These are phyloP conservation scores for Penicillium ochrochloron DNA, from an alignment of 495 filamentous ascomycete genomes.

Conservation along the genomic window DNA sequence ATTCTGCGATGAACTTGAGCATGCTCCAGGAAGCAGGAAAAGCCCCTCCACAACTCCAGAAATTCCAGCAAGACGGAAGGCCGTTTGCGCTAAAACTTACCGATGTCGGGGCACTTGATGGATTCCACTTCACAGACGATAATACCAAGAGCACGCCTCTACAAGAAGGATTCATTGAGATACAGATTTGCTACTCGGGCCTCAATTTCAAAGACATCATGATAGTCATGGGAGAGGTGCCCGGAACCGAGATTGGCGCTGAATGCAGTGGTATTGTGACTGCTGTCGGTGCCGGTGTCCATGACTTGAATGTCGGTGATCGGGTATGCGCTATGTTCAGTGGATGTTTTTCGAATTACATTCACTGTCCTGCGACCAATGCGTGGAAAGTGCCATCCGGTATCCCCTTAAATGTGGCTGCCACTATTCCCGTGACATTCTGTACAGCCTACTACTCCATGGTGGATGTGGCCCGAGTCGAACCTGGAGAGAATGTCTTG, in stretches of 20 bases:
- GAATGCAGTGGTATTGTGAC: conserved; percentile 43
- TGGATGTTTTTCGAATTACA: conserved; percentile 38
- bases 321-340: conserved; percentile 55
- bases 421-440: conserved; percentile 63
- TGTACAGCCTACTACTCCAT: conserved; percentile 64
- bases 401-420: conserved; percentile 57
- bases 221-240: conserved; percentile 42
- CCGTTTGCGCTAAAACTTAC: conserved; percentile 30
- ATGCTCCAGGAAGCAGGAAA: conserved; percentile 29
- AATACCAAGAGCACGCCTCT: conserved; percentile 16
- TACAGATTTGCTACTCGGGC: conserved; percentile 35
- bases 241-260: conserved; percentile 30
- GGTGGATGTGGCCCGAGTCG: conserved; percentile 37
- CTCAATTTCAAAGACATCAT: conserved; percentile 49
- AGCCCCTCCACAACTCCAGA: conserved; percentile 29
- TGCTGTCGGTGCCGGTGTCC: conserved; percentile 49
- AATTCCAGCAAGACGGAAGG: conserved; percentile 34
- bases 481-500: conserved; percentile 58
- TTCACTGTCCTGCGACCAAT: conserved; percentile 31
- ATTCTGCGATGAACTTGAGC: conserved; percentile 31
- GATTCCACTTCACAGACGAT: conserved; percentile 43
- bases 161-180: conserved; percentile 34
- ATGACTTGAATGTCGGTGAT: conserved; percentile 54
- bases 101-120: conserved; percentile 36
- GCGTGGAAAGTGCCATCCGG: conserved; percentile 45